A percentile compares a stretch with the other conserved stretches of the same genome.
These are phyloP conservation scores for Lactarius evosmus DNA, from an alignment of 768 basidiomycete genomes.

Conservation along the genomic window DNA sequence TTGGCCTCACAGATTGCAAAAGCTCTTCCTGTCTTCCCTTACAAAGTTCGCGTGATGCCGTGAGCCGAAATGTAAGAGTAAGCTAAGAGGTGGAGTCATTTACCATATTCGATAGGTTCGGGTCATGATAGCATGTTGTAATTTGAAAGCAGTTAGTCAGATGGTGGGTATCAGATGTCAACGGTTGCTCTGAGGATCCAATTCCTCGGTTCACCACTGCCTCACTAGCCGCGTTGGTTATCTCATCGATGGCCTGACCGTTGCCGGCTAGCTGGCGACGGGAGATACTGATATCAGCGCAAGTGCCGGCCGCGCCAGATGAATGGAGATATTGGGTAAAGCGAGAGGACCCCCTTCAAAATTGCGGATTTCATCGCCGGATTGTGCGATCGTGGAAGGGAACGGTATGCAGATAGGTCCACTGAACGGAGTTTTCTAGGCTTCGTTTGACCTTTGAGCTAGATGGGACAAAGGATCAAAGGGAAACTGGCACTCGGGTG, in stretches of 20 bases:
- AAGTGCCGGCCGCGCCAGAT: background rate
- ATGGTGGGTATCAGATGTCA: background rate
- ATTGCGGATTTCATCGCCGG: background rate
- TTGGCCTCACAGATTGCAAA: background rate
- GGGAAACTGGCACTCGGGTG: background rate
- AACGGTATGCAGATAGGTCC: background rate
- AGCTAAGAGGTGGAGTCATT: constrained; percentile 2
- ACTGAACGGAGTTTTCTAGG: background rate
- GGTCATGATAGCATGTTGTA: background rate
- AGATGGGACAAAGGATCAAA: background rate
- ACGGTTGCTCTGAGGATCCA: background rate
- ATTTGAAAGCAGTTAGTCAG: background rate
- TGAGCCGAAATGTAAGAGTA: constrained; percentile 5
- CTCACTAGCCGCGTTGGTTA: background rate
- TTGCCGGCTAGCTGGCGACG: constrained; percentile 1
- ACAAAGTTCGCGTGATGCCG: background rate
- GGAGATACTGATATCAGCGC: no score
- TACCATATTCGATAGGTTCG: constrained; percentile 5
- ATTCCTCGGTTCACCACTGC: background rate
- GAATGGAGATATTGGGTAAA: constrained; percentile 10
- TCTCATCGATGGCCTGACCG: background rate
- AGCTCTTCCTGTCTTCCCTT: background rate
- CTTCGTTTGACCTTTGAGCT: background rate
- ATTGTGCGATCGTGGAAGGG: background rate
- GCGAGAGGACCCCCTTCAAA: background rate